Evolutionary conservation across 768 basidiomycete species (phyloP), one percentile per base, ranked within the genome.

Genomic region (Suillus clintonianus): DNA sequence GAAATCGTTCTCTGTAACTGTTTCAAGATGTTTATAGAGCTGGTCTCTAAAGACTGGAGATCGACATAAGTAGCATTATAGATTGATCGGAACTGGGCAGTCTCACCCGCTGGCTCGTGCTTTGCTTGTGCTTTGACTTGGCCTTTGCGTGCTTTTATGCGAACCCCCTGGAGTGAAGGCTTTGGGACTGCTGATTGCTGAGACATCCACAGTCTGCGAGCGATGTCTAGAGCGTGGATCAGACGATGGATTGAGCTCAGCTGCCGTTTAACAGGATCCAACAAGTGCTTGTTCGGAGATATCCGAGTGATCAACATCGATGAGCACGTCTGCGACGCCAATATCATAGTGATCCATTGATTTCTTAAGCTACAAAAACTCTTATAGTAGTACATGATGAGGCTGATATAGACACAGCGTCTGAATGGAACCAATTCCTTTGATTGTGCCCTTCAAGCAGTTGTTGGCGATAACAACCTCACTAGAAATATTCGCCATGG

Each of bases 121-220:
- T 93, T 95, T 71, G 93, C 93, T 27, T 91, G 89, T 43, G 94
- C 94, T 79, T 95, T 95, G 70, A 93, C 93, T 73, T 90, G 91
- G 70, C 93, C 89, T 82, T 95, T 95, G 81, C 94, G 89, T 75
- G 91, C 91, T 87, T 90, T 95, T 73, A 95, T 94, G 85, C 90
- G 85, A 79, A 95, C 93, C 80, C 92, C 92, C 86, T 90, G 89
- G 78, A 94, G 85, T 83, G 91, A 91, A 90, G 92, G 92, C 86
- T 92, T 93, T 80, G 86, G 76, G 80, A 86, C 83, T 75, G 87
- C 77, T 80, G 89, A 78, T 92, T 90, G 91, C 86, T 89, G 89
- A 93, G 92, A 94, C 92, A 94, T 94, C 81, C 91, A 93, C 89
- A 83, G 80, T 83, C 79, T 79, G 74, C 78, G 77, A 79, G 72